Evolutionary conservation across 208 protist species (phyloP).

Genomic region (Lotmaria passim): DNA sequence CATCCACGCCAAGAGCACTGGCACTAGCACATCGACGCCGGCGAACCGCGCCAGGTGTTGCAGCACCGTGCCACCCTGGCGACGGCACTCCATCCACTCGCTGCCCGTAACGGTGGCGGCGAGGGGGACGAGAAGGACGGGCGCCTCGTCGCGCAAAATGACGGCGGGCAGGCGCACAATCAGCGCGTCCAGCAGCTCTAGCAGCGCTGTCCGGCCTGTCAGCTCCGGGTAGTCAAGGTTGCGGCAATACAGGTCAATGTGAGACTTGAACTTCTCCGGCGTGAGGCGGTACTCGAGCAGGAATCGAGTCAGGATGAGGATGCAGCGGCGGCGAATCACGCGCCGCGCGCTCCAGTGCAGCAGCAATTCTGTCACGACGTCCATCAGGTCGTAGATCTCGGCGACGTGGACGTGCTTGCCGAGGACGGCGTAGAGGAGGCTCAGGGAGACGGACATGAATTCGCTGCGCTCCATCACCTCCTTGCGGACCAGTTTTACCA

Average conservation of each 20-base stretch:
- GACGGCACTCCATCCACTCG: constrained; percentile 66
- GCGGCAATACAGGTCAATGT: constrained; percentile 84
- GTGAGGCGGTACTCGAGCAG: constrained; percentile 93
- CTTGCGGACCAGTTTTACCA: constrained; percentile 63
- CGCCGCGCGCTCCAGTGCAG: constrained; percentile 75
- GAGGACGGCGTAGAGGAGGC: constrained; percentile 86
- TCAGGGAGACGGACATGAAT: constrained; percentile 84
- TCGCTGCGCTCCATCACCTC: constrained; percentile 86
- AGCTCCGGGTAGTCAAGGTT: constrained; percentile 90
- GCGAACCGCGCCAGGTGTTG: constrained; percentile 66
- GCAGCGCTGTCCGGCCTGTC: constrained; percentile 74
- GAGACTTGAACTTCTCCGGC: constrained; percentile 85
- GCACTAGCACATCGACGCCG: constrained; percentile 79
- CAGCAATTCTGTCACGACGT: constrained; percentile 86
- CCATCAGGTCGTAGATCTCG: constrained; percentile 90
- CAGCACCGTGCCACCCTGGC: constrained; percentile 63
- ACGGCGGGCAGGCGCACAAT: constrained; percentile 72
- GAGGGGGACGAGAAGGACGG: constrained; percentile 76
- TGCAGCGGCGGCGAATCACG: constrained; percentile 75
- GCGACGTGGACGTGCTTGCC: constrained; percentile 85
- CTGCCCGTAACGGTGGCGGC: constrained; percentile 63
- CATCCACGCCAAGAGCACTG: constrained; percentile 72
- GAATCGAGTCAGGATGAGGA: constrained; percentile 82
- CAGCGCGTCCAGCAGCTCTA: constrained; percentile 81
- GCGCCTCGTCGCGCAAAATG: constrained; percentile 81